Evolutionary conservation across 2,329 filamentous ascomycete species (phyloP), one percentile per base, ranked within the genome.

Genomic region (Penicillium sp.): DNA sequence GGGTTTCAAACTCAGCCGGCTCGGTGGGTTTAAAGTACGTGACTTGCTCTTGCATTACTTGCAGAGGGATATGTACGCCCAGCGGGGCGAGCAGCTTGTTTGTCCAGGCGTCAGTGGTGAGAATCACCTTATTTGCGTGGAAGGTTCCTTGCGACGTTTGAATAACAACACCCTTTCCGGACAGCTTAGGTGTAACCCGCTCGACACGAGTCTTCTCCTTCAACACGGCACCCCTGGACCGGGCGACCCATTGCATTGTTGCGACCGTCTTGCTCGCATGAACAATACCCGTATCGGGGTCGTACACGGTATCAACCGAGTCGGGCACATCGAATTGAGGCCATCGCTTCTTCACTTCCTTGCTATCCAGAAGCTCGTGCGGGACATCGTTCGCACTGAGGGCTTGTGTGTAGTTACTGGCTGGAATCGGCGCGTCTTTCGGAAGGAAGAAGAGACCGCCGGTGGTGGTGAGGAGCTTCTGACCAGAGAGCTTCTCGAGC

Each of bases 11-110:
- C 9, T 21, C 32, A 4, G 42, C 47, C 13, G 54, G 23, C 3
- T 62, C 46, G 2, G 55, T 52, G 12, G 63, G 63, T 23, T 66
- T 66, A 41, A 59, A 65, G 48, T 65, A 65, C 26, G 63, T 66
- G 4, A 66, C 58, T 46, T 66, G 62, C 36, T 66, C 63, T 27
- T 66, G 62, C 55, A 61, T 63, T 4, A 62, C 48, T 1, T 52
- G 41, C 8, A 66, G 33, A 2, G 63, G 62, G 32, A 66, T 66
- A 3, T 64, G 49, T 15, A 49, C 45, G 9, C 41, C 54, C 3
- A 66, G 55, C 2, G 61, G 63, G 1, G 32, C 51, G 8, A 66
- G 56, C 5, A 64, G 52, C 36, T 62, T 62, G 40, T 65, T 63
- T 12, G 51, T 64, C 63, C 61, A 66, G 4, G 62, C 63, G 23